Conservation (phyloP, 768 basidiomycete species). For the Kwoniella dejecticola region DNA sequence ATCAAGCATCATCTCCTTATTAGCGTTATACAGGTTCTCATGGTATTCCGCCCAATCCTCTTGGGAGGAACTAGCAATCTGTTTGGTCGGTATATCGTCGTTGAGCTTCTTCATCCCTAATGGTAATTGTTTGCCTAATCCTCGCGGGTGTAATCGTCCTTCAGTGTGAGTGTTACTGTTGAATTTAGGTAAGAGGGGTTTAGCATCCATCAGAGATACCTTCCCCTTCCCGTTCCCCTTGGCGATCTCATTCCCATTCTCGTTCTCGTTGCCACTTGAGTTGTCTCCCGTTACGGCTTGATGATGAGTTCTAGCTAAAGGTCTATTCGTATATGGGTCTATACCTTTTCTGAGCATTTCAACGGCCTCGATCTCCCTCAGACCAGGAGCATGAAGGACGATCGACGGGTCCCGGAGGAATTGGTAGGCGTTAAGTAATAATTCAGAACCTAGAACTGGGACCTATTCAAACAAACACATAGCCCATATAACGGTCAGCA, state of each 20-base stretch:
- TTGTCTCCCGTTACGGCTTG: no score
- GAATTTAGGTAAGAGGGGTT: background rate
- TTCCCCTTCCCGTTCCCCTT: no score
- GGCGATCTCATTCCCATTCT: no score
- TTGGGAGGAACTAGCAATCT: background rate
- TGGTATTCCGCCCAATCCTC: constrained; percentile 17
- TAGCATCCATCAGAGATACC: background rate
- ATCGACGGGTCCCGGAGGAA: constrained; percentile 19
- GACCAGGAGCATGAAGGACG: constrained; percentile 12
- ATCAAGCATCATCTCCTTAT: constrained; percentile 13
- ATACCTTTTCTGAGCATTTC: constrained; percentile 8
- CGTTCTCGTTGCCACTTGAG: no score
- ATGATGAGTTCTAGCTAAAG: background rate
- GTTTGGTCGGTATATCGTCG: background rate
- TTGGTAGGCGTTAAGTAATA: constrained; percentile 17
- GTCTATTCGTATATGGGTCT: constrained; percentile 15
- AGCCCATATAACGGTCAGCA: no score
- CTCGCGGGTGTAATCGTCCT: no score
- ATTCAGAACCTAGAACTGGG: constrained; percentile 17
- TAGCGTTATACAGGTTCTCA: constrained; percentile 4
- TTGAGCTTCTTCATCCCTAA: background rate
- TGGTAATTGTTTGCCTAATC: constrained; percentile 2
- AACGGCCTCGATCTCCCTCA: constrained; percentile 22
- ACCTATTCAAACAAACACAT: constrained; percentile 14
- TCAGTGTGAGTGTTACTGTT: background rate